Base-by-base conservation (phyloP, 2,329 filamentous ascomycete species). In the Didymella pomorum region DNA sequence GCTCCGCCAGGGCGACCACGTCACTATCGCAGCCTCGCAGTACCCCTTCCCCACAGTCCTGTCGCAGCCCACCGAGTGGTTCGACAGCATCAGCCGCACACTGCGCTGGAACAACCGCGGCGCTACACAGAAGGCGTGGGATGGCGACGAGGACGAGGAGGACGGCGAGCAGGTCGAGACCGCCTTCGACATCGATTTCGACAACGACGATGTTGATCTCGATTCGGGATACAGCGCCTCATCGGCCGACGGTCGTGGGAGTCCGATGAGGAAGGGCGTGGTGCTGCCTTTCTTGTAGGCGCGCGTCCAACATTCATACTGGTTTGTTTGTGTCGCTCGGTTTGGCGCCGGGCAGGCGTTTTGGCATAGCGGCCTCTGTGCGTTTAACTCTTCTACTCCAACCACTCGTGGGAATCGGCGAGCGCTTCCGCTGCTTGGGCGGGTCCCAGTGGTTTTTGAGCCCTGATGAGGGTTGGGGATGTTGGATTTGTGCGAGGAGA, bases 41-140 rank as follows among this genome's bases (percentile, higher is more conserved):
- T 99, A 97, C 72, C 95, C 95, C 0, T 98, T 99, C 81, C 95
- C 95, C 2, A 98, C 95, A 1, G 94, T 99, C 42, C 92, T 96
- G 57, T 90, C 92, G 64, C 92, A 90, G 63, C 89, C 89, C 61
- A 91, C 89, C 1, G 95, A 99, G 77, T 99, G 95, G 95, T 97
- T 99, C 74, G 91, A 97, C 77, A 96, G 92, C 71, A 92, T 99
- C 47, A 92, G 91, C 52, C 87, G 94, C 60, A 97, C 94, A 3
- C 83, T 99, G 58, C 86, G 93, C 62, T 99, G 95, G 95, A 99
- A 99, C 79, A 94, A 91, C 25, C 86, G 95, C 44, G 93, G 93
- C 4, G 93, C 94, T 5, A 89, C 89, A 53, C 95, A 99, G 78
- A 98, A 97, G 78, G 91, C 87, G 3, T 99, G 89, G 81, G 85